Evolutionary conservation across 169 alveolate species (phyloP).

Genomic region (Babesia gibsoni): DNA sequence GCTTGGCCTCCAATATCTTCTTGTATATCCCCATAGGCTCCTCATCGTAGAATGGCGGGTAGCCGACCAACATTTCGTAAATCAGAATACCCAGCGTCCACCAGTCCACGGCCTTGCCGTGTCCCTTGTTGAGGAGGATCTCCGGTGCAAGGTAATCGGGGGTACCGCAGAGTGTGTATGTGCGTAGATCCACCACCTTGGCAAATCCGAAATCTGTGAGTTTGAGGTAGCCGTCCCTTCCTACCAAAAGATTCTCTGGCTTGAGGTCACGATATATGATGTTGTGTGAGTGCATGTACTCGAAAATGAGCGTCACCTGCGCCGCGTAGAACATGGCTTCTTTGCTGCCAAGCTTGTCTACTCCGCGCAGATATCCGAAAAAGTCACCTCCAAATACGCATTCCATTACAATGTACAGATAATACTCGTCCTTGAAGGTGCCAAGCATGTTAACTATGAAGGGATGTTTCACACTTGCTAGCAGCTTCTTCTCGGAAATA

Average conservation of each 20-base stretch:
- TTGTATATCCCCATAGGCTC: slow-evolving; percentile 96
- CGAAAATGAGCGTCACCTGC: slow-evolving; percentile 93
- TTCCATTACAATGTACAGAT: slow-evolving; percentile 90
- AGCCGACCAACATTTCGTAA: slow-evolving; percentile 97
- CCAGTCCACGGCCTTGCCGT: slow-evolving; percentile 97
- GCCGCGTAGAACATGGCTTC: slow-evolving; percentile 93
- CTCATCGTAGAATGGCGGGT: slow-evolving; percentile 97
- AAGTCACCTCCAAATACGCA: slow-evolving; percentile 96
- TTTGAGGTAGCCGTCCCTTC: slow-evolving; percentile 94
- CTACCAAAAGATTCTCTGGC: slow-evolving; percentile 96
- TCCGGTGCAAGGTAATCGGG: slow-evolving; percentile 99
- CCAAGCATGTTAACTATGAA: slow-evolving; percentile 89
- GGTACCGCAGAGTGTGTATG: slow-evolving; percentile 99
- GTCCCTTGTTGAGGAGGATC: slow-evolving; percentile 92
- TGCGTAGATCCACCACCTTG: slow-evolving; percentile 93
- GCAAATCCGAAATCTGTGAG: slow-evolving; percentile 99
- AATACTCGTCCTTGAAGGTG: slow-evolving; percentile 86
- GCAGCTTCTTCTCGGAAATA: slow-evolving; percentile 90
- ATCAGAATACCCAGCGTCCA: slow-evolving; percentile 98
- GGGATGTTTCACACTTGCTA: slow-evolving; percentile 90
- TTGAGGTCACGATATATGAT: slow-evolving; percentile 93
- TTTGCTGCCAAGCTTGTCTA: slow-evolving; percentile 88
- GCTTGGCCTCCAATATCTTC: slow-evolving; percentile 93
- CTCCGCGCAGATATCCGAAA: slow-evolving; percentile 87
- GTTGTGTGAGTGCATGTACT: slow-evolving; percentile 91